Conservation (phyloP, 495 filamentous ascomycete species). For the Hyphodiscus hymeniophilus region DNA sequence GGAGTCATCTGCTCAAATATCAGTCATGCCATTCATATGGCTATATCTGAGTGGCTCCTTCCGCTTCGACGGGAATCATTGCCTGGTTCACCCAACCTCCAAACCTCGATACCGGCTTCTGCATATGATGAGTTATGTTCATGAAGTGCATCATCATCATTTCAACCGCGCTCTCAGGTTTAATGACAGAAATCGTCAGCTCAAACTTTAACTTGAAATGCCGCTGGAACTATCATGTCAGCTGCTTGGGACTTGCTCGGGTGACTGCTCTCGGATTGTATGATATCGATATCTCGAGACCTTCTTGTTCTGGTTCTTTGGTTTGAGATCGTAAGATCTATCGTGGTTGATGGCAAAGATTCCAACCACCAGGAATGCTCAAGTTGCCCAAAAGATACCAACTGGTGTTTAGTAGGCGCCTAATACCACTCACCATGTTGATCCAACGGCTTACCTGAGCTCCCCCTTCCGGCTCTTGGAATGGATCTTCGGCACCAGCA, state of each 20-base stretch:
- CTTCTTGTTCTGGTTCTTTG: slow-evolving; percentile 1
- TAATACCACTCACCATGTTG: slow-evolving; percentile 10
- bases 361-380: slow-evolving; percentile 9
- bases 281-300: slow-evolving; percentile 1
- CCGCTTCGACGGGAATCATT: slow-evolving; percentile 10
- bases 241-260: slow-evolving; percentile 7
- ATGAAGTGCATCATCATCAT: slow-evolving; percentile 13
- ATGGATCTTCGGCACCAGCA: slow-evolving; percentile 5
- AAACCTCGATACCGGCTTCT: slow-evolving; percentile 4
- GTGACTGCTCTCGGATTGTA: not conserved
- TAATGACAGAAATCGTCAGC: slow-evolving; percentile 7
- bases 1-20: too few species aligned
- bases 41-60: slow-evolving; percentile 9
- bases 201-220: slow-evolving; percentile 2
- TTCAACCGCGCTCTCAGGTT: slow-evolving; percentile 15
- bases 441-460: slow-evolving; percentile 11
- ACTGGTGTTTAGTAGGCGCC: slow-evolving; percentile 9
- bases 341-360: slow-evolving; percentile 9
- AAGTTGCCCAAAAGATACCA: slow-evolving; percentile 1
- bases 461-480: slow-evolving; percentile 10
- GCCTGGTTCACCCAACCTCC: slow-evolving; percentile 7
- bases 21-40: not conserved
- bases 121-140: slow-evolving; percentile 8
- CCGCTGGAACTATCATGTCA: slow-evolving; percentile 12
- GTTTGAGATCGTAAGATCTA: slow-evolving; percentile 1